These are phyloP conservation scores for Volvariella surrecta DNA, from an alignment of 1,284 basidiomycete species.

Conservation along the genomic window DNA sequence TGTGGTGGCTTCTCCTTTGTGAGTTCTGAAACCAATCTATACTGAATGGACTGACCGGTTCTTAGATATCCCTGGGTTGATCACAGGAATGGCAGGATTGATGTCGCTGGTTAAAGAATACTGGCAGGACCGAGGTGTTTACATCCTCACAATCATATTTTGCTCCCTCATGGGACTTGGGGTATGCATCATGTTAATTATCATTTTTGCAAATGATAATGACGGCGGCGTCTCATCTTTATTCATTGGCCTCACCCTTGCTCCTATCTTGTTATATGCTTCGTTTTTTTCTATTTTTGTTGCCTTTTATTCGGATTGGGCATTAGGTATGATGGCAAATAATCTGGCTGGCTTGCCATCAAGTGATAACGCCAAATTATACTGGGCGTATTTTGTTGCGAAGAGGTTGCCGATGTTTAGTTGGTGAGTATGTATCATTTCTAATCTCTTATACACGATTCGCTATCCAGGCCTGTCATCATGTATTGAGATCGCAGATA, in stretches of 20 bases:
- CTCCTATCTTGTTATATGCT: background rate
- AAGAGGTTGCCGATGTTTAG: slow-evolving; percentile 3
- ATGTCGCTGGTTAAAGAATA: slow-evolving; percentile 4
- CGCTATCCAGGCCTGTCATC: too few relatives aligned
- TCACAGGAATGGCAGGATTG: slow-evolving; percentile 4
- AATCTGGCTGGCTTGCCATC: slow-evolving; percentile 1
- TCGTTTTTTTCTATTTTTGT: background rate
- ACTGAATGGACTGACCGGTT: background rate
- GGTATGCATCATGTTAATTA: background rate
- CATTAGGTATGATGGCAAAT: slow-evolving; percentile 2
- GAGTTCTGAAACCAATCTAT: background rate
- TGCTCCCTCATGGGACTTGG: slow-evolving; percentile 3
- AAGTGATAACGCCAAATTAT: background rate
- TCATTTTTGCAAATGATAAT: too few relatives aligned
- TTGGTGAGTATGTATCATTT: too few relatives aligned
- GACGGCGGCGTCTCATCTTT: too few relatives aligned
- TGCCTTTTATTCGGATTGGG: slow-evolving; percentile 2
- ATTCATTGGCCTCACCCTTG: too few relatives aligned
- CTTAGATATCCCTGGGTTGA: slow-evolving; percentile 5
- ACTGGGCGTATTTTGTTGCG: slow-evolving; percentile 2
- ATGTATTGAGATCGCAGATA: too few relatives aligned
- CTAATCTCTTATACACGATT: too few relatives aligned
- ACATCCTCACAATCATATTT: slow-evolving; percentile 2
- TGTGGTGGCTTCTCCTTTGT: background rate
- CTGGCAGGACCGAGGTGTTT: slow-evolving; percentile 1